Evolutionary conservation across 371 early-diverging fungal genomes (phyloP), one percentile per base, ranked within the genome.

Genomic region (Mucor plumbeus): DNA sequence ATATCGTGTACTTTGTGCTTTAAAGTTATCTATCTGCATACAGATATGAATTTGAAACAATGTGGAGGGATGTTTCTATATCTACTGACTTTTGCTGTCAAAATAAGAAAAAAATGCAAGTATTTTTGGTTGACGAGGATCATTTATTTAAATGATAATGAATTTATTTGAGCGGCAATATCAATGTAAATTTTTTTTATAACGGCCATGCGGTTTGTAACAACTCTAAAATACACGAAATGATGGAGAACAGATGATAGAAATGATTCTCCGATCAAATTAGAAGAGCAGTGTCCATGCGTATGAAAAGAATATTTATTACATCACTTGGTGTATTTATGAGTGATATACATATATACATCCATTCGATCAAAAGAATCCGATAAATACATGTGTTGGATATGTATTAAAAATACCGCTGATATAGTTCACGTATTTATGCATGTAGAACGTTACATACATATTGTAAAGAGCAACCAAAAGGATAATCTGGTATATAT

Each of bases 391-490:
- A 44, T 44, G 44, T 44, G 44, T 8, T 44, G 17, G 3, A 26
- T 26, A 26, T 26, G 0, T 44, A 44, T 44, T 17, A 17, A 44
- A n/a, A 4, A 5, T 44, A n/a, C 17, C 4, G n/a, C 5, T 1
- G 44, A 17, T n/a, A 15, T 15, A 15, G 7, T n/a, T 15, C 17
- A 44, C 17, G n/a, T 44, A 15, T 17, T 8, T 17, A 44, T 44
- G 44, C 44, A 17, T 44, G 44, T 44, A 44, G 44, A 44, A 44
- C 44, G 44, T 44, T 44, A 44, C 44, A 44, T 44, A 17, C 44
- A 44, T 44, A n/a, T 17, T 44, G 44, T 44, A 17, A n/a, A 0
- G 17, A 6, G 3, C 15, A 17, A 7, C 44, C n/a, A 43, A 43
- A 43, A 43, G 5, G 1, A 43, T 15, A 14, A 14, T 15, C 43